A percentile compares a stretch with the other conserved stretches of the same genome.
Evolutionary conservation across 208 protist species (phyloP).

Genomic region (Leishmania aethiopica): DNA sequence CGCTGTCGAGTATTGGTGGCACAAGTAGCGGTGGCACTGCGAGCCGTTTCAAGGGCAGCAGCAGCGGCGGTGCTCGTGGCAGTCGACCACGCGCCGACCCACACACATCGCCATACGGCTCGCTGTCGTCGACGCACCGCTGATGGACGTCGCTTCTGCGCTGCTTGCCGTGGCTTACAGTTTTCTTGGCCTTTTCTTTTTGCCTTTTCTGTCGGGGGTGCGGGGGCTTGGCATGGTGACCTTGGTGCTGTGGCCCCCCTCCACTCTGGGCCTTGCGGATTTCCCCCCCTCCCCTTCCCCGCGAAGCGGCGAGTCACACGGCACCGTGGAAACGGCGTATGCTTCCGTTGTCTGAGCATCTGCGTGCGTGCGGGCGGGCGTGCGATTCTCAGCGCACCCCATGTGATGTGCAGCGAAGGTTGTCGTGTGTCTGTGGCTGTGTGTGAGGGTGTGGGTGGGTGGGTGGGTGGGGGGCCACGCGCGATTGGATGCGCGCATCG

Average conservation of each 20-base stretch:
- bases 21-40: not conserved
- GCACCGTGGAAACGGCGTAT: not conserved
- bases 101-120: not conserved
- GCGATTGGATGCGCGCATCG: not conserved
- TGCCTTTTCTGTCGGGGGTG: too few species aligned
- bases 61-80: not conserved
- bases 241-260: not conserved
- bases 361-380: not conserved
- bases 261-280: not conserved
- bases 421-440: too few species aligned
- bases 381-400: not conserved
- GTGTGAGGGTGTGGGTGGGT: too few species aligned
- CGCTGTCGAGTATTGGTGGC: conserved; percentile 5
- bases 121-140: not conserved
- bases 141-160: not conserved
- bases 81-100: not conserved
- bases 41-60: not conserved
- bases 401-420: not conserved
- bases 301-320: not conserved
- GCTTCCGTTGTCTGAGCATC: too few species aligned
- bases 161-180: not conserved
- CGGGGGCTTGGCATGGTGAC: not conserved
- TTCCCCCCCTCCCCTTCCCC: not conserved
- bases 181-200: not conserved
- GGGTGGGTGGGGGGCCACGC: not conserved